Evolutionary conservation across 352 stramenopile genomes (phyloP), one percentile per base, ranked within the genome.

Genomic region (Halophytophthora polymorphica): DNA sequence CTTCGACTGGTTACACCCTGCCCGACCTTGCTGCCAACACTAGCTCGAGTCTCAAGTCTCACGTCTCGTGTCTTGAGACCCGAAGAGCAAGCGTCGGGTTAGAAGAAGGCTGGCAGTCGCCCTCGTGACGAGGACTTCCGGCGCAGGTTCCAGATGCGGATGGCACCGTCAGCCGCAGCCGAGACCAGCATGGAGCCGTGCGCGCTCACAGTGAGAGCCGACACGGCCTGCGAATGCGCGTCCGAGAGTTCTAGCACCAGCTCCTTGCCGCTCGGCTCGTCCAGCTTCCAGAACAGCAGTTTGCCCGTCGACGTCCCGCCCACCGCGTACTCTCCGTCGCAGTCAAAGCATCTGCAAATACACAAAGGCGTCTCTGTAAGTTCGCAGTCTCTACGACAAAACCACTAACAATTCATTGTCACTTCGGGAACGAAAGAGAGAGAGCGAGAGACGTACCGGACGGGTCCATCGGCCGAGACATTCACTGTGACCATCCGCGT

Each of bases 281-380:
- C 77, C 5, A 94, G 67, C 47, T 90, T 90, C 83, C 83, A 94
- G 57, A 92, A 84, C 33, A 91, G 56, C 13, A 92, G 47, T 45
- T 88, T 88, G 51, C 83, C 83, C 1, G 73, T 88, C 8, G 80
- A 77, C 10, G 79, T 87, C 3, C 83, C 83, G 25, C 76, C 83
- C 4, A 92, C 68, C 3, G 82, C 83, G 39, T 83, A 92, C 51
- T 88, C 77, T 33, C 77, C 73, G 35, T 94, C 83, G 49, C 77
- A 91, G 19, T 86, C 82, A 34, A 94, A 79, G 49, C 79, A 92
- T 33, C 81, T 90, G 44, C 15, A 66, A 2, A 2, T 1, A 43
- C 3, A 40, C 19, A 6, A 42, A 31, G 25, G 4, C 25, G 25
- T 8, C 25, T n/a, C n/a, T n/a, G n/a, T n/a, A n/a, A n/a, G n/a